Evolutionary conservation across 495 filamentous ascomycete genomes (phyloP), one percentile per base, ranked within the genome.

Genomic region (Cercophora samala): DNA sequence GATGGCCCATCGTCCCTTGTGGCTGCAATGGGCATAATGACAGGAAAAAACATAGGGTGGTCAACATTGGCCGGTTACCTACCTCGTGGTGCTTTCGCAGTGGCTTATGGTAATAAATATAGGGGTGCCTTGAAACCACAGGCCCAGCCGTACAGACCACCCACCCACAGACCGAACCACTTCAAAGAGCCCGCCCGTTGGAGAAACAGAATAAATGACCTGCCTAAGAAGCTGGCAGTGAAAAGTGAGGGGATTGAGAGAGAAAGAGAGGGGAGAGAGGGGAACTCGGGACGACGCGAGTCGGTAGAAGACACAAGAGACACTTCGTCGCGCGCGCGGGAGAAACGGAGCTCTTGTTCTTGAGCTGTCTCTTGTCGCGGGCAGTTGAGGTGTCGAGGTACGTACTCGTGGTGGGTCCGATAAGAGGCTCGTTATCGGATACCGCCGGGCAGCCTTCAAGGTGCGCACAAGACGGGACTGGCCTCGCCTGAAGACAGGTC

Each of bases 51-150:
- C 4, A 17, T 2, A 19, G 24, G 64, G n/a, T 55, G 24, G 18
- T 17, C 53, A 51, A 26, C 26, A 19, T n/a, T 62, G 42, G 26
- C 58, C 58, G 53, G 62, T 32, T 56, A 21, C 66, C 32, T 61
- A 68, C 66, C 66, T 26, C 63, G 46, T 19, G 53, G 5, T 19
- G 62, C 64, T 69, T 58, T 65, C 64, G 66, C 67, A 65, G n/a
- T 22, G 58, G 60, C 21, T 46, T 60, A 46, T 54, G 23, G 13
- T 23, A 63, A 52, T 11, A 58, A 23, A 9, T 56, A 5, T 56
- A 56, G 53, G 64, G 60, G 32, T 29, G 51, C 26, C 62, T 69
- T 69, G 67, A 69, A 69, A 69, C 63, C 60, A 37, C 58, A 37
- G 59, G 25, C 29, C 62, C 42, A 58, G 59, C 58, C 53, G 54